Base-by-base conservation (phyloP, 2,329 filamentous ascomycete genomes). In the Aspergillus hiratsukae region DNA sequence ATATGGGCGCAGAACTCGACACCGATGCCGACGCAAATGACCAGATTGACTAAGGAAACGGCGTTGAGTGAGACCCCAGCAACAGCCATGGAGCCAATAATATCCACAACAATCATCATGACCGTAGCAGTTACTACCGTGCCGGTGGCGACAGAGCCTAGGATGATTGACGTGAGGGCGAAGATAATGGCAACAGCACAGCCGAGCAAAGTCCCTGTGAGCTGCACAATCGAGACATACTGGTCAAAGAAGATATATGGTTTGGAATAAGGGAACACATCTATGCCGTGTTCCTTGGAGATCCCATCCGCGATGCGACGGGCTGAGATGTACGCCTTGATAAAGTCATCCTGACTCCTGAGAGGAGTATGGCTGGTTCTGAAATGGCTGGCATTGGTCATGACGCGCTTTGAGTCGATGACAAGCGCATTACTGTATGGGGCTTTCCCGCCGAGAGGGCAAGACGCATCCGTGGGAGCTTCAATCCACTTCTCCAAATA, bases 181-280 rank as follows among this genome's bases (percentile, higher is more conserved):
- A 97, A 88, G 58, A 97, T 96, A 62, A 96, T 89, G 27, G 83
- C 90, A 14, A 97, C 80, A 0, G 91, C 93, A 3, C 90, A 88
- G 43, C 88, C 88, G 29, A 99, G 83, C 1, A 99, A 83, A 0
- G 87, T 85, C 0, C 83, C 87, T 0, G 93, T 92, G 3, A 97
- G 81, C 10, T 83, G 81, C 21, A 96, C 85, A 59, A 99, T 97
- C 56, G 84, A 84, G 5, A 90, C 83, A 69, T 99, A 99, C 72
- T 97, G 94, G 71, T 99, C 94, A 72, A 99, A 99, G 83, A 97
- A 99, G 72, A 99, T 92, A 78, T 99, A 99, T 73, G 96, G 96
- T 58, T 97, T 87, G 64, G 90, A 95, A 78, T 99, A 99, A 0
- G 94, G 91, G 81, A 99, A 99, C 3, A 99, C 87, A 25, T 94